Evolutionary conservation across 108 stramenopile species (phyloP), one percentile per base, ranked within the genome.

Genomic region (Skeletonema potamos): DNA sequence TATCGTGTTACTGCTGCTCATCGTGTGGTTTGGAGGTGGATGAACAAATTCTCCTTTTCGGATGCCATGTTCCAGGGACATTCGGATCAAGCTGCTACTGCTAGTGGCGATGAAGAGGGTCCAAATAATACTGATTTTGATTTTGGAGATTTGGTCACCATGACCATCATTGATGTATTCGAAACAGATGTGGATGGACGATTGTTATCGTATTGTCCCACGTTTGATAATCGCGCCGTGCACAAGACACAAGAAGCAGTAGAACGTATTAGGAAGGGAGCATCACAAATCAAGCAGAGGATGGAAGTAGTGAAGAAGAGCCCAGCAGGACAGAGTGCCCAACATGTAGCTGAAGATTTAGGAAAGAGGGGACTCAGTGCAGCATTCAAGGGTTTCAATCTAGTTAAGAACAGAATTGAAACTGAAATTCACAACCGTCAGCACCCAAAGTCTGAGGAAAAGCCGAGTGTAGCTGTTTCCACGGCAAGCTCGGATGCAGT

Each of bases 161-260:
- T 95, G 81, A 95, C 93, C 9, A 95, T 95, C 32, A 87, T 95
- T 20, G 93, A 95, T 73, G 93, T 95, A 12, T 95, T 95, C 81
- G 91, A 95, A 67, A 95, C 91, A 11, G 93, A 95, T 66, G 82
- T 74, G 41, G 84, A 91, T 64, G 93, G 93, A 15, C 86, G 84
- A 64, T 68, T 95, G 57, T 70, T 95, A 28, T 89, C 89, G 28
- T 87, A 95, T 73, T 95, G 93, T 64, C 93, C 93, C 0, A 95
- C 93, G 30, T 95, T 95, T 73, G 93, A 95, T 84, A 95, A 95
- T 71, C 76, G 91, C 12, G 84, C 75, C 1, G 84, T 95, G 15
- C 75, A 73, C 24, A 92, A 91, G 75, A 95, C 93, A 26, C 84
- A 85, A 46, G 85, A 83, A 61, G 62, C 88, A 20, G 64, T 84